phyloP scores from a whole-genome alignment of 2,329 filamentous ascomycete genomes.

The Berkeleyomyces basicola region DNA sequence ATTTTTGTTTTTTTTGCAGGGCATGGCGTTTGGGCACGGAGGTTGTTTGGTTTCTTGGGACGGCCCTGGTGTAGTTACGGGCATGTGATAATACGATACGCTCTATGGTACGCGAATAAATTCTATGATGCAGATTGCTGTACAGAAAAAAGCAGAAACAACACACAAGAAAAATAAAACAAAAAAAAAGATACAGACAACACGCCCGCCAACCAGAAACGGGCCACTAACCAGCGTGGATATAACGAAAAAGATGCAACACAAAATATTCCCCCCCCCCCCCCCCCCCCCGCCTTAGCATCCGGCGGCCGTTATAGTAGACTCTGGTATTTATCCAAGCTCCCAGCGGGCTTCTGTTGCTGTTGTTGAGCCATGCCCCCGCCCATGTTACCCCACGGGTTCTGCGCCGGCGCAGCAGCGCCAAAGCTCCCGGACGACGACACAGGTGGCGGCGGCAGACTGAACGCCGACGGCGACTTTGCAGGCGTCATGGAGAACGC shows the following conservation, averaged over 20 bases:
- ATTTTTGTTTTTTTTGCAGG: background rate
- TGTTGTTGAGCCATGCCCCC: conserved; percentile 15
- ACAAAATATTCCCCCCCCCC: background rate
- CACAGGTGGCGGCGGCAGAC: conserved; percentile 29
- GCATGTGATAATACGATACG: conserved; percentile 1
- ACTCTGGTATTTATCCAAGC: conserved; percentile 53
- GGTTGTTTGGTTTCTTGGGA: background rate
- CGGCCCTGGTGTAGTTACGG: background rate
- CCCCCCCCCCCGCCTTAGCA: background rate
- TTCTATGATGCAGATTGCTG: background rate
- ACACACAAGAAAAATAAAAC: background rate
- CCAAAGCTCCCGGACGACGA: conserved; percentile 14
- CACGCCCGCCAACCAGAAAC: background rate
- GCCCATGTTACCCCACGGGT: conserved; percentile 13
- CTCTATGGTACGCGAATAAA: background rate
- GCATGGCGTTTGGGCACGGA: background rate
- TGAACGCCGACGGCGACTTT: conserved; percentile 25
- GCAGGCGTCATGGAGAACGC: conserved; percentile 44
- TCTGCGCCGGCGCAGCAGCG: background rate
- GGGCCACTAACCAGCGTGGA: background rate
- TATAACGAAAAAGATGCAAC: background rate
- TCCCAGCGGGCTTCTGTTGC: conserved; percentile 27
- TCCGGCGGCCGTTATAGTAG: conserved; percentile 29
- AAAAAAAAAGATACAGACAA: background rate
- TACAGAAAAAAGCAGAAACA: background rate